Evolutionary conservation across 768 basidiomycete species (phyloP), one percentile per base, ranked within the genome.

Genomic region (Termitomyces sp.): DNA sequence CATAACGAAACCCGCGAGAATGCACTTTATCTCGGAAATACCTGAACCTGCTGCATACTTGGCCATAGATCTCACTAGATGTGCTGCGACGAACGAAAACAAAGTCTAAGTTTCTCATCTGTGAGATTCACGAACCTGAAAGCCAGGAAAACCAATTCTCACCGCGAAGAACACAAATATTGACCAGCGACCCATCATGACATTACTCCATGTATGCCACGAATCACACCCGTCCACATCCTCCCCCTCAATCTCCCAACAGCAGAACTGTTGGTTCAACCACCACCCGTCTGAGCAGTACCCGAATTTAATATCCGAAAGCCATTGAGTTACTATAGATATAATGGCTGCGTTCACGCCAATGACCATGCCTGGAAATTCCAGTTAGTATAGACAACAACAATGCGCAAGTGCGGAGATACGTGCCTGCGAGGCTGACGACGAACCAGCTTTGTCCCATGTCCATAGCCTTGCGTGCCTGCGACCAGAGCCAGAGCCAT

Each of bases 261-360:
- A 99, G 73, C 97, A 99, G 70, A 98, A 98, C 67, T 97, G 92
- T 65, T 94, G 87, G 71, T 95, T 97, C 55, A 99, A 71, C 96
- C 97, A 99, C 97, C 97, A 99, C 1, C 92, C 95, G 63, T 94
- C 92, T 4, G 84, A 80, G 73, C 97, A 99, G 68, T 98, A 97
- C 1, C 97, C 97, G 77, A 95, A 90, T 75, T 98, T 98, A 62
- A 98, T 85, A 71, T 98, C 96, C 2, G 94, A 94, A 24, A 99
- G 82, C 97, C 97, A 99, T 73, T 91, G 92, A 49, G 93, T 97
- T 59, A 94, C 76, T 64, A 99, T 97, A 31, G 94, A 94, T 52
- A 97, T 94, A 53, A 98, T 71, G 9, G 93, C 96, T n/a, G 94
- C 93, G 64, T 92, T 97, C 42, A 94, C 69, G 33, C 97, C 97